Conservation (phyloP, 2,329 filamentous ascomycete species). For the Neophaeococcomyces mojaviensis region DNA sequence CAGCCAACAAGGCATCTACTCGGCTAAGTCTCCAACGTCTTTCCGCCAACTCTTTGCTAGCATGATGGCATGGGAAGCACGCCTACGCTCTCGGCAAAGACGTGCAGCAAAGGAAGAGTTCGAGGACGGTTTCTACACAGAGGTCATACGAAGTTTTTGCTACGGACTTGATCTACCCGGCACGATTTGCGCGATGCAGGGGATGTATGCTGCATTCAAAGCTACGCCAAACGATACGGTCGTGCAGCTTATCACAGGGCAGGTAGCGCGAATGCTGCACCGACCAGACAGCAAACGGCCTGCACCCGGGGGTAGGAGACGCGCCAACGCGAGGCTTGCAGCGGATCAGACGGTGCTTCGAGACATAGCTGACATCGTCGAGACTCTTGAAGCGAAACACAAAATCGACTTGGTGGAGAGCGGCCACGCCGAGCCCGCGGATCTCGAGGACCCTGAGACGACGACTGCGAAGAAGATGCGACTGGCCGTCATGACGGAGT, state of each 20-base stretch:
- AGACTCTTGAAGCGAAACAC: conserved; percentile 25
- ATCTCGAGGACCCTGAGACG: conserved; percentile 30
- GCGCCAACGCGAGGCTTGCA: conserved; percentile 30
- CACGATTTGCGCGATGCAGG: conserved; percentile 43
- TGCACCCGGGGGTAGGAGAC: conserved; percentile 25
- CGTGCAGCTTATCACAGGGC: conserved; percentile 41
- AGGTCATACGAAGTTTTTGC: conserved; percentile 46
- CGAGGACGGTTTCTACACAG: conserved; percentile 44
- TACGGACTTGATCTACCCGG: conserved; percentile 42
- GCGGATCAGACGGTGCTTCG: conserved; percentile 32
- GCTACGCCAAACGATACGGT: conserved; percentile 41
- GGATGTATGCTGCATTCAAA: conserved; percentile 37
- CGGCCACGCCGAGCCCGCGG: conserved; percentile 24
- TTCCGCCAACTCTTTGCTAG: conserved; percentile 40
- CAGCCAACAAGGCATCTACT: conserved; percentile 41
- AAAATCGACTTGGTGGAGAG: conserved; percentile 28
- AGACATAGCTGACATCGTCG: conserved; percentile 40
- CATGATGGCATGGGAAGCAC: conserved; percentile 41
- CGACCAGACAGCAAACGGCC: neutral
- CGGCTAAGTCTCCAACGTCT: conserved; percentile 37
- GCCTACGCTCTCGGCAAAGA: conserved; percentile 15
- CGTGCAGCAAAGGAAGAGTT: conserved; percentile 30
- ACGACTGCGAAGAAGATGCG: conserved; percentile 29
- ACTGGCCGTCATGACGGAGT: conserved; percentile 35
- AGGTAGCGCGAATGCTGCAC: conserved; percentile 39